Evolutionary conservation across 2,329 filamentous ascomycete species (phyloP), one percentile per base, ranked within the genome.

Genomic region (Aspergillus intermedius): DNA sequence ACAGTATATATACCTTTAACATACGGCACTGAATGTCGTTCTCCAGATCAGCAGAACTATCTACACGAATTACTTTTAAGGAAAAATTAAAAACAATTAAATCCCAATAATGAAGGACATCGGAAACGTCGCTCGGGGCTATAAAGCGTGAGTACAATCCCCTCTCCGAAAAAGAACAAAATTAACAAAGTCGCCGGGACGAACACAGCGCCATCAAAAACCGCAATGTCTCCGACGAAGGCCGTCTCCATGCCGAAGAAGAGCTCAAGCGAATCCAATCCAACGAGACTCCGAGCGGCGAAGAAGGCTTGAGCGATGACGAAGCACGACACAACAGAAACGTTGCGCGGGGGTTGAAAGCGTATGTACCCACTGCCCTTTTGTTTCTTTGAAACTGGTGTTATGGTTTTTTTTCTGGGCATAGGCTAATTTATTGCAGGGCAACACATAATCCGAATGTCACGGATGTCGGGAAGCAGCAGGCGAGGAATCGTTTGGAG

Each of bases 301-400:
- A 35, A 5, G 34, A 17, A 17, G 15, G 15, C 8, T 3, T 19
- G 0, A 21, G 39, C 13, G 15, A 41, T 8, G 56, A 51, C 3
- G 56, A 51, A 5, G 48, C 54, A 25, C 43, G 43, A 5, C 54
- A 52, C 35, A 44, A 46, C 7, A 41, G 34, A n/a, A 61, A 61
- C 35, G 55, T 60, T 34, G 52, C 52, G 32, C 47, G 57, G 23
- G 59, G 59, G 3, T 50, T 60, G 46, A 60, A 58, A 45, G 56
- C 57, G 59, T 61, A 54, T 42, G 57, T 54, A 21, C 42, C 34
- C 17, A 15, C 35, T 7, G n/a, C 37, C 28, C 17, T 19, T 37
- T 42, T 21, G 22, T n/a, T n/a, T 21, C 21, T 30, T 37, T 37
- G 32, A 30, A 40, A 40, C 7, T 40, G 37, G 37, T 40, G 37